A percentile compares a stretch with the other conserved stretches of the same genome.
Evolutionary conservation across 2,329 filamentous ascomycete genomes (phyloP).

Genomic region (Onygenales sp.): DNA sequence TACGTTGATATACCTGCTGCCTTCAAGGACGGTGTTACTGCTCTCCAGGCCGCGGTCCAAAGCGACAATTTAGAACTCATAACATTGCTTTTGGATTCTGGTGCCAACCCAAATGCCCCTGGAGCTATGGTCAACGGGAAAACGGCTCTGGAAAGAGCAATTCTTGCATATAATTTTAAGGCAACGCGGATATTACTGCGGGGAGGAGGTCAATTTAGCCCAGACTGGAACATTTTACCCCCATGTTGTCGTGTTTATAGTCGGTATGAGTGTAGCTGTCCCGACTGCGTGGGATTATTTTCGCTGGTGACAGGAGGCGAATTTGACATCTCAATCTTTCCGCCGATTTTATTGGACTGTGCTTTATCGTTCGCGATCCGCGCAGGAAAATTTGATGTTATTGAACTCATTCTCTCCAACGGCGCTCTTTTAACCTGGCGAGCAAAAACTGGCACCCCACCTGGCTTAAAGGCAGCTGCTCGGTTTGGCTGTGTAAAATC

Average conservation of each 20-base stretch:
- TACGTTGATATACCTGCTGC: constrained; percentile 9
- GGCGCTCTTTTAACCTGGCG: not conserved
- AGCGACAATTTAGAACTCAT: constrained; percentile 2
- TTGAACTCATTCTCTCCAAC: not conserved
- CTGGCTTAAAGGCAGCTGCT: constrained; percentile 7
- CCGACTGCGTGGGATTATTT: not conserved
- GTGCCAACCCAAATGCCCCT: constrained; percentile 9
- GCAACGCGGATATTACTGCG: not conserved
- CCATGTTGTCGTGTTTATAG: no score
- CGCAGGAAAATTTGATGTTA: not conserved
- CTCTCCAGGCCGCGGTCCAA: constrained; percentile 7
- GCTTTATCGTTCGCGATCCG: not conserved
- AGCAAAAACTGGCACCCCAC: not conserved
- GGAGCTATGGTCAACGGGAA: not conserved
- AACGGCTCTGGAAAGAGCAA: constrained; percentile 13
- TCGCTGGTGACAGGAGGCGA: not conserved
- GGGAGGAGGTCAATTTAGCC: not conserved
- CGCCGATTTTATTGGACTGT: not conserved
- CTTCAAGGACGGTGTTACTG: not conserved
- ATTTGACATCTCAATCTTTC: not conserved
- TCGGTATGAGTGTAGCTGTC: no score
- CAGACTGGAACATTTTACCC: not conserved
- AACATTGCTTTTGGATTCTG: constrained; percentile 5
- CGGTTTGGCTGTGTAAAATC: not conserved
- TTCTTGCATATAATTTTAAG: not conserved